phyloP scores from a whole-genome alignment of 768 basidiomycete genomes.

The Leccinum pellstonianum region DNA sequence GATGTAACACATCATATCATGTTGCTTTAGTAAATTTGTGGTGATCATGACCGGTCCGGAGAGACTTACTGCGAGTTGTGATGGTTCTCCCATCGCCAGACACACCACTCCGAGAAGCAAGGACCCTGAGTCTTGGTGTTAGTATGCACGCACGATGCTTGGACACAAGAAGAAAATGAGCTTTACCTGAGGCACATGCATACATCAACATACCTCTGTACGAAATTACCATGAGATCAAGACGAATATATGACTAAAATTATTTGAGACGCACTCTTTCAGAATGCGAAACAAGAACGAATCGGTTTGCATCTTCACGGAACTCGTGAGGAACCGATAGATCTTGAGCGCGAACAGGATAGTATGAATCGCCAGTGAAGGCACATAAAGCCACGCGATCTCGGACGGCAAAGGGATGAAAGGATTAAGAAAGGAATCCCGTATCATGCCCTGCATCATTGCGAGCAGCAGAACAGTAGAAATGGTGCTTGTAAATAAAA shows the following conservation, averaged over 20 bases:
- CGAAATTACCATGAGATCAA: neutral
- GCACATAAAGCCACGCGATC: neutral
- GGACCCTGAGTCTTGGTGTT: neutral
- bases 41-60: neutral
- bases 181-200: neutral
- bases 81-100: neutral
- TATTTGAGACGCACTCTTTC: neutral
- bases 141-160: neutral
- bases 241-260: neutral
- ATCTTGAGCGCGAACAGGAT: neutral
- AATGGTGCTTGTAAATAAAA: neutral
- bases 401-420: neutral
- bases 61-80: neutral
- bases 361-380: neutral
- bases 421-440: neutral
- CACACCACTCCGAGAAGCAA: neutral
- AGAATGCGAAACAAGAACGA: neutral
- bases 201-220: neutral
- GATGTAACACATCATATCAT: neutral
- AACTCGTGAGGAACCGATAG: neutral
- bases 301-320: neutral
- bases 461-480: neutral
- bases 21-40: neutral
- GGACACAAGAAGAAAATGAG: neutral
- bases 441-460: neutral